Evolutionary conservation across 1,284 basidiomycete genomes (phyloP), one percentile per base, ranked within the genome.

Genomic region (Fomitopsis betulina): DNA sequence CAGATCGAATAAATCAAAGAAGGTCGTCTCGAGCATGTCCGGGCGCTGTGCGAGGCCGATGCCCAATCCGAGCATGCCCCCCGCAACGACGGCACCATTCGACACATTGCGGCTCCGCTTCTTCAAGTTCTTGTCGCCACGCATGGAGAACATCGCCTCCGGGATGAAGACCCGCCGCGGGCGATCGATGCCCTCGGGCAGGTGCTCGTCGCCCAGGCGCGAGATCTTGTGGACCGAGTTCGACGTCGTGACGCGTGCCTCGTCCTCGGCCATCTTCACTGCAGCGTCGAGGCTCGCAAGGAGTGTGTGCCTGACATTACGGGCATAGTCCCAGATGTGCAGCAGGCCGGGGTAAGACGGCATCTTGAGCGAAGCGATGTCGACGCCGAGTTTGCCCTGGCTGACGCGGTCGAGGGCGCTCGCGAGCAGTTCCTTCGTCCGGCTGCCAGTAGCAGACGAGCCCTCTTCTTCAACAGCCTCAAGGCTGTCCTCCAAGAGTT

Each of bases 331-430:
- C 90, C 90, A 96, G 50, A 96, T 80, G 38, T 87, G 83, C 40
- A 96, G 74, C 15, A 99, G 70, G 37, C 97, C 96, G 5, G 94
- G 91, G 75, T 96, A 99, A 0, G 83, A 75, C 6, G 97, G 97
- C 71, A 97, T 78, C 13, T 75, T 71, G 21, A 86, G 68, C 3
- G 70, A 63, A 8, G 78, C 67, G 21, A 72, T 68, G 49, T 83
- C 82, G 59, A 82, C 79, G 53, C 82, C 89, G 52, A 86, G 80
- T 67, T 88, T 83, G 51, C 95, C 96, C 62, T 82, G 78, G 3
- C 84, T 88, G 57, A 98, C 85, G 15, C 83, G 81, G 53, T 94
- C 89, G 13, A 99, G 75, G 5, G 94, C 95, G 25, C 76, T 68
- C n/a, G 73, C 74, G 54, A 99, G 80, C 12, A 86, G 76, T 30